Base-by-base conservation (phyloP, 2,329 filamentous ascomycete species). In the Zymoseptoria brevis region DNA sequence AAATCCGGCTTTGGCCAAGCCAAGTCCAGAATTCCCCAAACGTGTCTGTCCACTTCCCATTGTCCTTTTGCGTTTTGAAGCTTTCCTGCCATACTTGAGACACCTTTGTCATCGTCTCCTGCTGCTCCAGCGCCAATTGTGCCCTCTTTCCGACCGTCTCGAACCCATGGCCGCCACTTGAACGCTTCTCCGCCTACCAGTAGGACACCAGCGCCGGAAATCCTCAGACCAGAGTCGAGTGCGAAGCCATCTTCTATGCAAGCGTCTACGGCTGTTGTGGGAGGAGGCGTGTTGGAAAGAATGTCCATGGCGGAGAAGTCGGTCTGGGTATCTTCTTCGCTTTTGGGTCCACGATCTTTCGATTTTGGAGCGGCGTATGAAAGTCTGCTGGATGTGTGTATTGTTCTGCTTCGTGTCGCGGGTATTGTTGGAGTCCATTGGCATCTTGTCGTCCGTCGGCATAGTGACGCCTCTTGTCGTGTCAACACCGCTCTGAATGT, bases 1-100 rank as follows among this genome's bases (percentile, higher is more conserved):
- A 97, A 77, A 77, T 97, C 93, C 90, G 93, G 93, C 72, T 93
- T 87, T 60, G 93, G 93, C 88, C 89, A 96, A 24, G 96, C 77
- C 62, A 93, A 67, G 54, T 86, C 84, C 72, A 97, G 77, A 50
- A 95, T 66, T 2, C 87, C 89, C 81, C 93, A 92, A 13, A 83
- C 84, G 62, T 84, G 82, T 58, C 83, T 78, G 4, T 81, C 79
- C 26, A 94, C 80, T 67, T 96, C 89, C 79, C 89, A 92, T 73
- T 95, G 89, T 0, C 90, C 89, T 74, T 88, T 91, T 53, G 73
- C 75, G 74, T 96, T 96, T 57, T 87, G 71, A 68, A 96, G 75
- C 60, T 67, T 75, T 62, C 73, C 74, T 61, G 68, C 76, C 66
- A 69, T 66, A 22, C 62, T 68, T 45, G 66, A 62, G 0, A 71